These are phyloP conservation scores for Mycena chlorophos DNA, from an alignment of 768 basidiomycete genomes.

Conservation along the genomic window DNA sequence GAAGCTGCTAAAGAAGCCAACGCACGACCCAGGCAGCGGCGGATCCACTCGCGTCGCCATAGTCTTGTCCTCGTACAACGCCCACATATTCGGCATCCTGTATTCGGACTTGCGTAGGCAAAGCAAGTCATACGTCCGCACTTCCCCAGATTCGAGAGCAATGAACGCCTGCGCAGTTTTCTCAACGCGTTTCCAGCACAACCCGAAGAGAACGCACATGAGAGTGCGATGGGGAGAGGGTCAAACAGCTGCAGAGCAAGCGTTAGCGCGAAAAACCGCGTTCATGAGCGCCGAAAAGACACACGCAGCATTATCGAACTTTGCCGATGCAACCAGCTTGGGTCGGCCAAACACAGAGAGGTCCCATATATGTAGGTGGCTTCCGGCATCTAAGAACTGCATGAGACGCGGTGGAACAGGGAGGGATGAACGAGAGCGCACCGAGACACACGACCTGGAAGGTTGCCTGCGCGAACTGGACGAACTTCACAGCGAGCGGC, in stretches of 20 bases:
- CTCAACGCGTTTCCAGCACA: no score
- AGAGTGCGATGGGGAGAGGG: constrained; percentile 66
- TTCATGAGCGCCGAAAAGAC: constrained; percentile 16
- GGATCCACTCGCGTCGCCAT: constrained; percentile 39
- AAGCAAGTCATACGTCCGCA: constrained; percentile 75
- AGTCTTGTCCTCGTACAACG: constrained; percentile 61
- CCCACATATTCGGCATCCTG: constrained; percentile 76
- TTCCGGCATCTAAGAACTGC: constrained; percentile 45
- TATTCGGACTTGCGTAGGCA: constrained; percentile 68
- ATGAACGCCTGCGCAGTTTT: constrained; percentile 49
- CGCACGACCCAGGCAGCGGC: constrained; percentile 38
- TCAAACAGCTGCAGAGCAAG: constrained; percentile 51
- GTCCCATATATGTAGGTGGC: constrained; percentile 62
- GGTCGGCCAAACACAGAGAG: constrained; percentile 53
- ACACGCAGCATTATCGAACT: constrained; percentile 52
- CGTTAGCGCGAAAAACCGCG: not conserved
- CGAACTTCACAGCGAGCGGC: constrained; percentile 50
- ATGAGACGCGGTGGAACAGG: not conserved
- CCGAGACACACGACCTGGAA: constrained; percentile 64
- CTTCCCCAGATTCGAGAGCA: constrained; percentile 51
- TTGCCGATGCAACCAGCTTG: constrained; percentile 48
- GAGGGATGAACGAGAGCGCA: constrained; percentile 28
- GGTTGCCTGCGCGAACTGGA: constrained; percentile 59
- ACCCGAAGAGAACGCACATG: constrained; percentile 60
- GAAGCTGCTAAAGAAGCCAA: not conserved